Evolutionary conservation across 768 basidiomycete genomes (phyloP).

Genomic region (Melanogaster broomeanus): DNA sequence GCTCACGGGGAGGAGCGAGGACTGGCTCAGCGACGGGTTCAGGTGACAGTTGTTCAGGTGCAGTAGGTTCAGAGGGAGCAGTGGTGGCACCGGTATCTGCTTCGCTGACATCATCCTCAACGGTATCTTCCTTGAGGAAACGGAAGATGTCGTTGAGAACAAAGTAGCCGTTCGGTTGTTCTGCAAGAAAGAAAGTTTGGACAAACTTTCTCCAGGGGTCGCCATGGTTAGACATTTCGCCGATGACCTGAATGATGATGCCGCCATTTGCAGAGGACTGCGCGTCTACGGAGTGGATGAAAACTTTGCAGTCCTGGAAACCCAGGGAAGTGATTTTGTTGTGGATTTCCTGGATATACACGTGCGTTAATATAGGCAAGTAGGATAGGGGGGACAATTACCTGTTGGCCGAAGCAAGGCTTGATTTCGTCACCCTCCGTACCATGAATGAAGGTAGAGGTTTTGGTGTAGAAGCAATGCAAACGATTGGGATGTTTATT

Average conservation of each 20-base stretch:
- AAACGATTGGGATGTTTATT: slow-evolving; percentile 96
- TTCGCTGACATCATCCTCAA: slow-evolving; percentile 73
- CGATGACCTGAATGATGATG: slow-evolving; percentile 99
- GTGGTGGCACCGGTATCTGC: slow-evolving; percentile 38
- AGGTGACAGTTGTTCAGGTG: slow-evolving; percentile 31
- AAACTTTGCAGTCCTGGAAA: slow-evolving; percentile 97
- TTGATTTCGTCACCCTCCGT: slow-evolving; percentile 94
- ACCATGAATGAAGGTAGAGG: slow-evolving; percentile 95
- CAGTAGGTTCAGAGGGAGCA: slow-evolving; percentile 37
- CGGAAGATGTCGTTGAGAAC: slow-evolving; percentile 99
- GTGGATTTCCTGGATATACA: slow-evolving; percentile 81
- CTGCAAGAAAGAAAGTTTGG: slow-evolving; percentile 99
- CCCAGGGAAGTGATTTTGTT: slow-evolving; percentile 92
- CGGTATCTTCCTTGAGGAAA: slow-evolving; percentile 94
- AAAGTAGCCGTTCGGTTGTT: slow-evolving; percentile 98
- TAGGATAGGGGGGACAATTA: slow-evolving; percentile 37
- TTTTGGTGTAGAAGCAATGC: slow-evolving; percentile 99
- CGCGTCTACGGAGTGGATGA: slow-evolving; percentile 97
- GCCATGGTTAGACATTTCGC: slow-evolving; percentile 94
- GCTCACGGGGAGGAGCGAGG: slow-evolving; percentile 34
- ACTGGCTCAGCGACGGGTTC: slow-evolving; percentile 31
- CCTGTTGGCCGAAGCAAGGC: slow-evolving; percentile 92
- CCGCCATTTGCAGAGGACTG: slow-evolving; percentile 94
- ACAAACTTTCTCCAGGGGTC: slow-evolving; percentile 98
- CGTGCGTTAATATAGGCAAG: slow-evolving; percentile 4